Evolutionary conservation across 495 filamentous ascomycete species (phyloP).

Genomic region (Talaromyces nanjingensis): DNA sequence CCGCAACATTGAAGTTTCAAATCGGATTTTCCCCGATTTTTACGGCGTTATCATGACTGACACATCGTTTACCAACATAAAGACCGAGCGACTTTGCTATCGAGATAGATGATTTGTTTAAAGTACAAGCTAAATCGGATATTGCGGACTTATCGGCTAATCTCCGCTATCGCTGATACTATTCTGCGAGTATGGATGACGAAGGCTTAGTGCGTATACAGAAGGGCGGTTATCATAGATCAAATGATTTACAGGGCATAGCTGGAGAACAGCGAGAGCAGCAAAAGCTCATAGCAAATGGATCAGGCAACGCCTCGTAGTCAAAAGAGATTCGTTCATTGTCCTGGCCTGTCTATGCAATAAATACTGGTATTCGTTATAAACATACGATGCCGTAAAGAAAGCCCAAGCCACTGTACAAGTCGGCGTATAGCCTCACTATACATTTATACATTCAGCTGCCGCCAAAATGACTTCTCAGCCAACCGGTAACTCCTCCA

Average conservation of each 20-base stretch:
- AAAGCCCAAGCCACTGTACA: background rate
- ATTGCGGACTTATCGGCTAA: background rate
- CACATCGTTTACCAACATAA: background rate
- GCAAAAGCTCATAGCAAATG: background rate
- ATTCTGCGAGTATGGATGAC: background rate
- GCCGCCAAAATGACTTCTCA: constrained; percentile 33
- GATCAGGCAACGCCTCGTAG: background rate
- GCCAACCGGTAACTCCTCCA: constrained; percentile 29
- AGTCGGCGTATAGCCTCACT: background rate
- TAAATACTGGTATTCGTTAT: background rate
- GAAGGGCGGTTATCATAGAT: background rate
- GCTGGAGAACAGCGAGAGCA: background rate
- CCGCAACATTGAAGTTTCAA: background rate
- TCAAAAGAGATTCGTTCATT: background rate
- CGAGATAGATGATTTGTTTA: background rate
- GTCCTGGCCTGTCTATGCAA: background rate
- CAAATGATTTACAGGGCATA: background rate
- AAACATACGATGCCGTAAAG: background rate
- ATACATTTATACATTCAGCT: constrained; percentile 9
- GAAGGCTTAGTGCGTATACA: background rate
- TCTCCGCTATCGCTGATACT: background rate
- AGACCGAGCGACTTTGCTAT: background rate
- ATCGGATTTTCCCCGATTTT: background rate
- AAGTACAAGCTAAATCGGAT: background rate
- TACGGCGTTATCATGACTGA: background rate